phyloP scores from a whole-genome alignment of 805 yeast genomes.

The Cyberlindnera xishuangbannaensis region DNA sequence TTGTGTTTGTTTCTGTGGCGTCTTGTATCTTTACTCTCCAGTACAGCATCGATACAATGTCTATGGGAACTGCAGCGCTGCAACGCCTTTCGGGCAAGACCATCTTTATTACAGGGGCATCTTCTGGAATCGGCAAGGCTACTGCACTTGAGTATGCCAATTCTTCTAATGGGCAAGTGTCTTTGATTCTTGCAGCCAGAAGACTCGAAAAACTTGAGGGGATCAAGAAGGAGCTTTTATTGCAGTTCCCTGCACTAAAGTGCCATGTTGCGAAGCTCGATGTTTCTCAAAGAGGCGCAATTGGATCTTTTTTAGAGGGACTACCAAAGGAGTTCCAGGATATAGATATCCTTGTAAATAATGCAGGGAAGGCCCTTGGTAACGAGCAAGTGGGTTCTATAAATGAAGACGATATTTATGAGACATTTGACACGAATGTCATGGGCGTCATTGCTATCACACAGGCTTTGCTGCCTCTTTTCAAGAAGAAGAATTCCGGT shows the following conservation, averaged over 20 bases:
- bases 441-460: constrained; percentile 80
- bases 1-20: too few species aligned
- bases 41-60: constrained; percentile 43
- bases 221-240: constrained; percentile 40
- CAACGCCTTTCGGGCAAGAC: constrained; percentile 76
- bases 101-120: constrained; percentile 90
- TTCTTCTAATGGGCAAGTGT: constrained; percentile 64
- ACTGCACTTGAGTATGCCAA: constrained; percentile 83
- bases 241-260: constrained; percentile 41
- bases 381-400: constrained; percentile 70
- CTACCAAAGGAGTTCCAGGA: constrained; percentile 58
- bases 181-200: constrained; percentile 74
- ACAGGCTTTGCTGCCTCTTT: constrained; percentile 66
- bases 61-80: constrained; percentile 69
- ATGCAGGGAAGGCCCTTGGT: constrained; percentile 81
- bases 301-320: constrained; percentile 42
- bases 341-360: constrained; percentile 63
- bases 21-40: background rate
- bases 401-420: constrained; percentile 53
- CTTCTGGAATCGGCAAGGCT: constrained; percentile 91
- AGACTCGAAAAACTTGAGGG: constrained; percentile 55
- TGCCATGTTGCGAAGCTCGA: constrained; percentile 48
- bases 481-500: constrained; percentile 65
- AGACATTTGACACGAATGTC: constrained; percentile 84
- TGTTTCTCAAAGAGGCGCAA: constrained; percentile 47